Evolutionary conservation across 2,329 filamentous ascomycete species (phyloP).

Genomic region (Trichoderma atroviride): DNA sequence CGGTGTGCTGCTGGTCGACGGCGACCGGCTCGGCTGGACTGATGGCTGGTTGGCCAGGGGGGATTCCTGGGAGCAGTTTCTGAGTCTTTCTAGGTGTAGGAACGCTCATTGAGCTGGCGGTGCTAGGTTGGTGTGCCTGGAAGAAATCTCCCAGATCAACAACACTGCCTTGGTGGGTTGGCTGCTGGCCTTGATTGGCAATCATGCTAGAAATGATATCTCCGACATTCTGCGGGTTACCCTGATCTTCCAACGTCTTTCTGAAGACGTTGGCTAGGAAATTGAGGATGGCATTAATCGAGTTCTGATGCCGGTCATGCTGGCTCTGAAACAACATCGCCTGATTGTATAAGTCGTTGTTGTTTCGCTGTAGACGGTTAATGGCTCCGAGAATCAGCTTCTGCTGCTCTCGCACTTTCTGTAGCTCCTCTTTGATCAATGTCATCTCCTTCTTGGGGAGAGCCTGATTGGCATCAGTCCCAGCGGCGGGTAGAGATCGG

Average conservation of each 20-base stretch:
- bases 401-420: constrained; percentile 83
- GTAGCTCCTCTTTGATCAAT: constrained; percentile 76
- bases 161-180: constrained; percentile 57
- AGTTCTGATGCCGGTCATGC: constrained; percentile 96
- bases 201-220: constrained; percentile 82
- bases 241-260: constrained; percentile 84
- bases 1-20: constrained; percentile 36
- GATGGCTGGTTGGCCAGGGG: constrained; percentile 39
- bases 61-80: constrained; percentile 59
- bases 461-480: constrained; percentile 49
- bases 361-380: constrained; percentile 77
- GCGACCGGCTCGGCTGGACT: constrained; percentile 36
- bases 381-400: constrained; percentile 83
- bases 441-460: constrained; percentile 73
- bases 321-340: constrained; percentile 86
- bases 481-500: constrained; percentile 46
- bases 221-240: constrained; percentile 72
- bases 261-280: constrained; percentile 97
- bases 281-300: constrained; percentile 97
- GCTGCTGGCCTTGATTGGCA: constrained; percentile 54
- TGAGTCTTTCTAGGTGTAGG: constrained; percentile 52
- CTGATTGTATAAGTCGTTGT: constrained; percentile 85
- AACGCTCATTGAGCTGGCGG: constrained; percentile 44
- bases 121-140: constrained; percentile 47
- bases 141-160: constrained; percentile 64